Conservation (phyloP, 2,329 filamentous ascomycete species). For the Tolypocladium sp. region DNA sequence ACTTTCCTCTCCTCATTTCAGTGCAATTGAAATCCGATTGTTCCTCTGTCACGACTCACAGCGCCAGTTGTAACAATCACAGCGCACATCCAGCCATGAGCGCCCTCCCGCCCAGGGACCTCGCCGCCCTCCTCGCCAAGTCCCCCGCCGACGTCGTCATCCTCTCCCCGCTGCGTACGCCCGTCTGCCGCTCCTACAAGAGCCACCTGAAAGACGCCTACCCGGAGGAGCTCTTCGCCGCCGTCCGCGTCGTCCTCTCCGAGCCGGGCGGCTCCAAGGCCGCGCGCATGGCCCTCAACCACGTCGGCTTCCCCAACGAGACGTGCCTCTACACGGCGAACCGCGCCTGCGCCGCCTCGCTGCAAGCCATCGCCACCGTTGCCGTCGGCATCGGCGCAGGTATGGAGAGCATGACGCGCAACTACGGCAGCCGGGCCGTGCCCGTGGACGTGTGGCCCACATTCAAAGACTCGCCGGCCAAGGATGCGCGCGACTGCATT, state of each 20-base stretch:
- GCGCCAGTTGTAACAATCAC: no score
- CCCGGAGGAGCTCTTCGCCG: conserved; percentile 77
- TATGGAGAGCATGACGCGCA: conserved; percentile 94
- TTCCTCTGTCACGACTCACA: background rate
- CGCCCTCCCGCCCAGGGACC: conserved; percentile 32
- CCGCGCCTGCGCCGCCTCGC: conserved; percentile 70
- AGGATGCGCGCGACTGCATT: conserved; percentile 75
- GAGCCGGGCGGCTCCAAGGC: conserved; percentile 88
- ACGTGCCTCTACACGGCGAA: conserved; percentile 82
- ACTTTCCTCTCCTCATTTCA: no score
- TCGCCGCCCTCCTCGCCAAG: conserved; percentile 70
- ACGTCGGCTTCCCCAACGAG: conserved; percentile 64
- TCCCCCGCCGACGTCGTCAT: conserved; percentile 76
- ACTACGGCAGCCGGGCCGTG: conserved; percentile 80
- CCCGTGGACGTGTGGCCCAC: conserved; percentile 72
- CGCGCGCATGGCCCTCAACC: conserved; percentile 81
- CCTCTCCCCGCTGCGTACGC: conserved; percentile 82
- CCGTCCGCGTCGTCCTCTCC: conserved; percentile 71
- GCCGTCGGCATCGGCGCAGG: conserved; percentile 76
- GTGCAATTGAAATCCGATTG: background rate
- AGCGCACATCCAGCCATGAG: no score
- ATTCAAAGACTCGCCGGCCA: conserved; percentile 51
- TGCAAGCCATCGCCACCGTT: conserved; percentile 68
- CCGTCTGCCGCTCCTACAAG: conserved; percentile 74
- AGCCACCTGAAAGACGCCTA: conserved; percentile 80